Conservation (phyloP, 78 protist species). For the Creolimax fragrantissima region DNA sequence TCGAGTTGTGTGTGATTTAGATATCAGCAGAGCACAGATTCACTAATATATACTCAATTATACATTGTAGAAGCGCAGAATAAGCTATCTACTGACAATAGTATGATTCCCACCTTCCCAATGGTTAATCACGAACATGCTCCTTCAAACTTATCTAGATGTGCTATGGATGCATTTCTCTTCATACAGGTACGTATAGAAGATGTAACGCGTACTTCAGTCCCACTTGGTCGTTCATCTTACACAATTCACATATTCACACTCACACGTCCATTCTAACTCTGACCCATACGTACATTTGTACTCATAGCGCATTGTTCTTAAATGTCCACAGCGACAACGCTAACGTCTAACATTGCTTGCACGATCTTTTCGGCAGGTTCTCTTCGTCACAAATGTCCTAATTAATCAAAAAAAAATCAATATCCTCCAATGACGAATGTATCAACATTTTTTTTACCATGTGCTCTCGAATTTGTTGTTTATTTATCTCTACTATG, state of each 20-base stretch:
- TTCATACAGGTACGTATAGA: constrained; percentile 5
- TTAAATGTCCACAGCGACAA: too few species aligned
- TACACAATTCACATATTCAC: not conserved
- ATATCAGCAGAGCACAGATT: not conserved
- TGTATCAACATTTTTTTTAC: too few species aligned
- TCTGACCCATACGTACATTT: not conserved
- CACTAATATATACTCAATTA: not conserved
- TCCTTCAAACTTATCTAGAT: not conserved
- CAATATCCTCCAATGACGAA: too few species aligned
- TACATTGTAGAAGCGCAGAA: not conserved
- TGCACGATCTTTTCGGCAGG: too few species aligned
- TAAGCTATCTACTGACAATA: not conserved
- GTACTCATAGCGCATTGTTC: too few species aligned
- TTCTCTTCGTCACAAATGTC: too few species aligned
- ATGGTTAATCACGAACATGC: not conserved
- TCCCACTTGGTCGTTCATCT: too few species aligned
- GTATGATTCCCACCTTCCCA: not conserved
- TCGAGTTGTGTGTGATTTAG: not conserved
- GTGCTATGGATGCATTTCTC: constrained; percentile 4
- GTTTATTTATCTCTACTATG: not conserved
- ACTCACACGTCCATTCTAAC: not conserved
- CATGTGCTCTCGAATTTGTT: too few species aligned
- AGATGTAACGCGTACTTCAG: too few species aligned
- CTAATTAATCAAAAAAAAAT: too few species aligned
- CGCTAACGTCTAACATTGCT: too few species aligned